A percentile compares a stretch with the other conserved stretches of the same genome.
These are phyloP conservation scores for Stenocarpella maydis DNA, from an alignment of 2,329 filamentous ascomycete species.

Conservation along the genomic window DNA sequence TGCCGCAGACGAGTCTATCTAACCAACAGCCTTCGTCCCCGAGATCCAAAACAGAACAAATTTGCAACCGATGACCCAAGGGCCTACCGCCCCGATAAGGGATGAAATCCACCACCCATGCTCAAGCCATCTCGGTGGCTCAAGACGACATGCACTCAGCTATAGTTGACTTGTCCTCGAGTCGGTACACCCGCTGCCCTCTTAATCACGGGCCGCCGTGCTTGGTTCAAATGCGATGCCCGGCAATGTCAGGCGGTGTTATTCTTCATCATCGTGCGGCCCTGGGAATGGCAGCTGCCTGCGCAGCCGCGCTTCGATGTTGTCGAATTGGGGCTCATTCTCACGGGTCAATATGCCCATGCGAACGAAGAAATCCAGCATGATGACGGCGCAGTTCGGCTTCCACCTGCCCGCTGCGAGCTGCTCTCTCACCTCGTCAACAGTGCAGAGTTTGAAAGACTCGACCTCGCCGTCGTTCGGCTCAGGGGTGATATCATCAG, in stretches of 20 bases:
- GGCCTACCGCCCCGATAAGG: background rate
- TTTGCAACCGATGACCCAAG: background rate
- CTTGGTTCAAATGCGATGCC: background rate
- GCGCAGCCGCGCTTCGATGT: slow-evolving; percentile 80
- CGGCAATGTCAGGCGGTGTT: background rate
- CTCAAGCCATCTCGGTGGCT: background rate
- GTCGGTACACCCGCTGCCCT: background rate
- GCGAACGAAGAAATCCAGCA: slow-evolving; percentile 90
- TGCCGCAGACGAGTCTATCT: slow-evolving; percentile 25
- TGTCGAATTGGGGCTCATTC: slow-evolving; percentile 80
- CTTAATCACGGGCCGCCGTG: background rate
- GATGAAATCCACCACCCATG: background rate
- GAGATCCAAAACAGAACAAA: background rate
- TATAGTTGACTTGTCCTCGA: background rate
- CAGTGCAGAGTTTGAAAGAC: slow-evolving; percentile 78
- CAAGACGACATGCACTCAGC: background rate
- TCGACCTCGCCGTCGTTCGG: slow-evolving; percentile 92
- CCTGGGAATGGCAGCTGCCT: slow-evolving; percentile 83
- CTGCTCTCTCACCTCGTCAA: slow-evolving; percentile 77
- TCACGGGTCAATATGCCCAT: slow-evolving; percentile 81
- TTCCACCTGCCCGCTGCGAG: slow-evolving; percentile 83
- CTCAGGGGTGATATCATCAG: slow-evolving; percentile 70
- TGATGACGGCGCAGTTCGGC: slow-evolving; percentile 85
- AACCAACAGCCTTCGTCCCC: slow-evolving; percentile 15
- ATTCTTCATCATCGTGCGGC: slow-evolving; percentile 54